Base-by-base conservation (phyloP, 208 protist species). In the Leptomonas pyrrhocoris region DNA sequence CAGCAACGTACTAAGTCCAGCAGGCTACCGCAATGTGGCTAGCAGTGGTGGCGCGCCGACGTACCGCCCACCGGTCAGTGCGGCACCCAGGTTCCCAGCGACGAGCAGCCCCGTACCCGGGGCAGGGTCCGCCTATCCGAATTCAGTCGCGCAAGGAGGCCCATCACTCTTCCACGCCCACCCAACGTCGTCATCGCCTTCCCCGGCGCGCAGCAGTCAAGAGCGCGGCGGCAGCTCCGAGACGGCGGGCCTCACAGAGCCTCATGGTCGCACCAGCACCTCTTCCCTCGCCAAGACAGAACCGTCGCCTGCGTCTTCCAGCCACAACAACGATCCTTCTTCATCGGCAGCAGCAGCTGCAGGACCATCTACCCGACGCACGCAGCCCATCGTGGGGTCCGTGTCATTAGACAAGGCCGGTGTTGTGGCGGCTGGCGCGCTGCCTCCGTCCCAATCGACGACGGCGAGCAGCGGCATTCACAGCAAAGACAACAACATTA, bases 141-240 rank as follows among this genome's bases (percentile, higher is more conserved):
- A 9, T 9, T 9, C 3, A 38, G 34, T 38, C 9, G 34, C 3
- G 34, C 34, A 38, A 38, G 34, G 34, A 12, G 38, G 50, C 6
- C 38, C 40, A 6, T 2, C 53, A 9, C 36, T 53, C 36, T 43
- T 59, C 19, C 18, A 21, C 53, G 7, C 5, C 7, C n/a, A 59
- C 8, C 43, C n/a, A 43, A 55, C 19, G 40, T 54, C 64, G 5
- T 18, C 55, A 4, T 77, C 72, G 0, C 57, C 72, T 3, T 77
- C 64, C 0, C 58, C 49, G 11, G 58, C 56, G 21, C 43, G 56
- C 21, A 56, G 64, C 21, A 77, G 72, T 40, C 64, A 77, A n/a
- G 72, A 77, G 40, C 72, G 72, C 11, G 72, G 64, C 15, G 64
- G 72, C 30, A 77, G 72, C 36, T 61, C 63, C 0, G 72, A 77